These are phyloP conservation scores for Ajuga chamaepitys DNA, from an alignment of 257 asterid genomes.

Conservation along the genomic window DNA sequence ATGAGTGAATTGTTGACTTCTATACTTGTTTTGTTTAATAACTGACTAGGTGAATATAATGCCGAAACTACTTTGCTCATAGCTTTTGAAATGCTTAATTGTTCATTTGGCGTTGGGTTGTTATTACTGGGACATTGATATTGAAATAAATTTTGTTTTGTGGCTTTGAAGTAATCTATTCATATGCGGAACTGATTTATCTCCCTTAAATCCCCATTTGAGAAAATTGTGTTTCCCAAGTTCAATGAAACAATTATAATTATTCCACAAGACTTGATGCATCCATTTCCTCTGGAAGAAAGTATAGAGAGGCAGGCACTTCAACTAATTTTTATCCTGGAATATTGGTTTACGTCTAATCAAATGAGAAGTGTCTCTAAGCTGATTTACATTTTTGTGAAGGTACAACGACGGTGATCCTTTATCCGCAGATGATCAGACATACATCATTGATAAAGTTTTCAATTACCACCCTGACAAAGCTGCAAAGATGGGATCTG, in stretches of 20 bases:
- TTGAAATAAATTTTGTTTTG: not conserved
- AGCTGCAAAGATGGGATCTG: constrained; percentile 70
- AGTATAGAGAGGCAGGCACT: not conserved
- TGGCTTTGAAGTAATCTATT: not conserved
- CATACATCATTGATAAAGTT: constrained; percentile 58
- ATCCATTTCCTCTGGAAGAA: not conserved
- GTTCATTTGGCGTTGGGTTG: not conserved
- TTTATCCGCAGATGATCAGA: constrained; percentile 73
- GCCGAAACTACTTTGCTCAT: not conserved
- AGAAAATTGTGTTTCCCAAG: not conserved
- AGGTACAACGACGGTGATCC: constrained; percentile 91
- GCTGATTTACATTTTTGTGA: constrained; percentile 15
- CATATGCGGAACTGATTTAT: not conserved
- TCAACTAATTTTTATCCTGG: not conserved
- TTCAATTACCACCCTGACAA: constrained; percentile 83
- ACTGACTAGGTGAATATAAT: not conserved
- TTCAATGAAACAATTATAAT: not conserved
- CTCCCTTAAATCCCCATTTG: not conserved
- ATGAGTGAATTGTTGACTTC: not conserved
- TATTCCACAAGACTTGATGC: not conserved
- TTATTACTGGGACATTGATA: not conserved
- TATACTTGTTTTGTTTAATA: not conserved
- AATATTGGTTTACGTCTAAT: not conserved
- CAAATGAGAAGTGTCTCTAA: not conserved
- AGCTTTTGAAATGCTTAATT: not conserved